Evolutionary conservation across 192 early-diverging fungal species (phyloP), one percentile per base, ranked within the genome.

Genomic region (Entomortierella beljakovae): DNA sequence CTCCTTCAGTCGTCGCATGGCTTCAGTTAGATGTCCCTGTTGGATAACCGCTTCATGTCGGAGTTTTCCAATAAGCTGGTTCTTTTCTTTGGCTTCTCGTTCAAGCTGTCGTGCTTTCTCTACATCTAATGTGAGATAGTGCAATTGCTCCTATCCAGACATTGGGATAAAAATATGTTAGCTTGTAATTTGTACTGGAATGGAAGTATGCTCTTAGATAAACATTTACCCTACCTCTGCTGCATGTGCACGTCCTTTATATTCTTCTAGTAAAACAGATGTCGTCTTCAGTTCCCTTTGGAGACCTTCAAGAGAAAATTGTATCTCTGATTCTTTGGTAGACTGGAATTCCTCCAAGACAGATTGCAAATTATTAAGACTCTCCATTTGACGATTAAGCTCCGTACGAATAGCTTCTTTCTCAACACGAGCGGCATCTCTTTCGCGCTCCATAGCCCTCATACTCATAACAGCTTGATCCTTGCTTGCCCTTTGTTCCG

Each of bases 301-400:
- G 31, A 90, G 87, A n/a, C 88, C 82, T 15, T 89, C 85, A 0
- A 88, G 70, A 0, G 90, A 88, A 32, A 83, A 83, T 8, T 84
- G 82, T 40, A 89, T 86, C 37, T 91, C 85, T 6, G 85, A 82
- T 51, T 86, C 84, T 58, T 89, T 87, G n/a, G 84, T 81, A 62
- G 86, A 87, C 77, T 99, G 94, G 73, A 99, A 94, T 71, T 93
- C 90, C 82, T 94, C 92, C 54, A 99, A 82, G 18, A 96, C 96
- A 32, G 85, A 66, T 64, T 96, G 97, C 63, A 99, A 84, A 66
- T 99, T 99, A 15, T 67, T 69, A 43, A 93, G 60, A 66, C 90
- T 89, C 23, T 83, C 70, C 31, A 80, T 67, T 61, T 94, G 89
- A 11, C 82, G 82, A 49, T 90, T 88, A 18, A 85, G 80, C 38